These are phyloP conservation scores for Irpex sp. DNA, from an alignment of 1,284 basidiomycete genomes.

Conservation along the genomic window DNA sequence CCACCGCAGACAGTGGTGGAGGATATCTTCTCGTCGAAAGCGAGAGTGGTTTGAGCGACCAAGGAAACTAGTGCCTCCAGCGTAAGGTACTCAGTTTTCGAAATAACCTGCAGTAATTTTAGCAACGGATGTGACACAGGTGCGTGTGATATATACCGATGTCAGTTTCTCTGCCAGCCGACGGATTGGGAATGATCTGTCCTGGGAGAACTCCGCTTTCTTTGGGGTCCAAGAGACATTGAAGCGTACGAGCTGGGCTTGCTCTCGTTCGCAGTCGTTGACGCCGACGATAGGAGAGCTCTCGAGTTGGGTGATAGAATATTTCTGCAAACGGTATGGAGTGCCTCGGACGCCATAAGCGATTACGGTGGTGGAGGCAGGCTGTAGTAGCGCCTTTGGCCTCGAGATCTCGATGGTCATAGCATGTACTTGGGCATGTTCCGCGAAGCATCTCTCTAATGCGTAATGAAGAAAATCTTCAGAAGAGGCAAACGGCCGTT, in stretches of 20 bases:
- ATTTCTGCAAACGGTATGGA: conserved; percentile 28
- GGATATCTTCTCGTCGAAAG: conserved; percentile 29
- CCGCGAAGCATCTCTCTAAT: conserved; percentile 48
- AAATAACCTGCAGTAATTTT: conserved; percentile 41
- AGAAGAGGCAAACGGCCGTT: conserved; percentile 44
- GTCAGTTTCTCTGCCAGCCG: conserved; percentile 45
- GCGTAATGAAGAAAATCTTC: conserved; percentile 53
- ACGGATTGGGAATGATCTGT: conserved; percentile 45
- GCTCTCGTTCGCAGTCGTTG: conserved; percentile 76
- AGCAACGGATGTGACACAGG: not conserved
- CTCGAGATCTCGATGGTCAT: conserved; percentile 54
- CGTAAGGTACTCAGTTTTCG: conserved; percentile 68
- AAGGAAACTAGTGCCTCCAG: conserved; percentile 80
- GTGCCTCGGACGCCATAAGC: conserved; percentile 35
- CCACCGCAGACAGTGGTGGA: conserved; percentile 69
- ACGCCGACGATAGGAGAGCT: conserved; percentile 78
- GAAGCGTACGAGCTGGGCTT: conserved; percentile 76
- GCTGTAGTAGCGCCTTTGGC: conserved; percentile 63
- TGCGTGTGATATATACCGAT: conserved; percentile 40
- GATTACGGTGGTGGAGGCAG: conserved; percentile 53
- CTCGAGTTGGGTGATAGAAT: conserved; percentile 59
- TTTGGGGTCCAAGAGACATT: conserved; percentile 48
- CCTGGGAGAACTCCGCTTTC: not conserved
- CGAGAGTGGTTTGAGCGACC: conserved; percentile 57
- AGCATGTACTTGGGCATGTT: conserved; percentile 44